A percentile compares a stretch with the other conserved stretches of the same genome.
These are phyloP conservation scores for Penicillium sp. DNA, from an alignment of 2,329 filamentous ascomycete genomes.

Conservation along the genomic window DNA sequence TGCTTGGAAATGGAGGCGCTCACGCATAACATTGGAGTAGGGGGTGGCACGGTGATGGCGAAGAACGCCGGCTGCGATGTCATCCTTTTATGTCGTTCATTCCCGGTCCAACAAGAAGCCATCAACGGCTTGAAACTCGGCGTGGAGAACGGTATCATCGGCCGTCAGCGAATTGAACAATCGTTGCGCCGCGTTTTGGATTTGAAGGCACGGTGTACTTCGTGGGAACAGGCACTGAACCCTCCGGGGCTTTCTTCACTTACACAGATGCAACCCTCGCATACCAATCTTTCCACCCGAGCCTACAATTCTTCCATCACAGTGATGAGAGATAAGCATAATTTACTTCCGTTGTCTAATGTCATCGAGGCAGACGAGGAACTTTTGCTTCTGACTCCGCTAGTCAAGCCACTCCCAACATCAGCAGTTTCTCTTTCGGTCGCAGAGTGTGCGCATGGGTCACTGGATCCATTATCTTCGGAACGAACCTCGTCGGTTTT, in stretches of 20 bases:
- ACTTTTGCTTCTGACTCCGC: constrained; percentile 78
- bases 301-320: constrained; percentile 93
- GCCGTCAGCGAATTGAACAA: constrained; percentile 72
- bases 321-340: constrained; percentile 84
- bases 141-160: constrained; percentile 85
- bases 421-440: constrained; percentile 73
- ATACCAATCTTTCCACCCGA: constrained; percentile 74
- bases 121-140: constrained; percentile 86
- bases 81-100: constrained; percentile 82
- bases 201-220: constrained; percentile 81
- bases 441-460: constrained; percentile 50
- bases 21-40: constrained; percentile 93
- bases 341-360: constrained; percentile 75
- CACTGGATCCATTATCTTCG: constrained; percentile 55
- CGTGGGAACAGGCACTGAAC: constrained; percentile 87
- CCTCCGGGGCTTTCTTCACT: constrained; percentile 75
- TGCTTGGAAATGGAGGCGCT: constrained; percentile 96
- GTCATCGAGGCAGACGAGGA: constrained; percentile 83
- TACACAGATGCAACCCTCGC: constrained; percentile 75
- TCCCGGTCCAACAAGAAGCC: constrained; percentile 84
- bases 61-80: constrained; percentile 94
- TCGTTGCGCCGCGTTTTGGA: constrained; percentile 75
- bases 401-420: constrained; percentile 88
- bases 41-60: constrained; percentile 95
- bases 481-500: constrained; percentile 65